These are phyloP conservation scores for Pilasporangium apinafurcum DNA, from an alignment of 352 stramenopile genomes.

Conservation along the genomic window DNA sequence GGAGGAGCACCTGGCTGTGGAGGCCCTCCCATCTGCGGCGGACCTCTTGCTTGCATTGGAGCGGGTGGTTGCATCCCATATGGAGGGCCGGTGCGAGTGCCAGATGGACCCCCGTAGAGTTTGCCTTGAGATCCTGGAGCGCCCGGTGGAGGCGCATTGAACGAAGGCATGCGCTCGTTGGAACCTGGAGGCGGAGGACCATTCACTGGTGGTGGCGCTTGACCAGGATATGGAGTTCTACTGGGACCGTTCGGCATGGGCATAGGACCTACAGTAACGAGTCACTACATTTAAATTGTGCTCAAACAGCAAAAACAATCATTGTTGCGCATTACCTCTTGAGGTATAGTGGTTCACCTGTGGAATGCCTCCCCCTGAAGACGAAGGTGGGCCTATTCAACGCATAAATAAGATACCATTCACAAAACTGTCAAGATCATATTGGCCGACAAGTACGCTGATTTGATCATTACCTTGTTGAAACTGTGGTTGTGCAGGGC, in stretches of 20 bases:
- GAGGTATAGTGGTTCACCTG: slow-evolving; percentile 39
- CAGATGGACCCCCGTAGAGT: slow-evolving; percentile 3
- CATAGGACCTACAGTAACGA: background rate
- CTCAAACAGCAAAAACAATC: background rate
- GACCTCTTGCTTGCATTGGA: background rate
- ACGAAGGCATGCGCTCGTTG: slow-evolving; percentile 5
- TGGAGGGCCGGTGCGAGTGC: slow-evolving; percentile 3
- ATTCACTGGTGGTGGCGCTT: slow-evolving; percentile 6
- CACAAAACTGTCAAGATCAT: background rate
- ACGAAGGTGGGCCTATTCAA: slow-evolving; percentile 14
- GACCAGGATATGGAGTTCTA: slow-evolving; percentile 12
- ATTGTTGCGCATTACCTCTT: slow-evolving; percentile 10
- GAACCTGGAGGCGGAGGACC: slow-evolving; percentile 3
- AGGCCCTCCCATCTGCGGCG: slow-evolving; percentile 11
- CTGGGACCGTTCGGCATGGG: slow-evolving; percentile 17
- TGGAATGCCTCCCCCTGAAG: slow-evolving; percentile 18
- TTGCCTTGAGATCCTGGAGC: slow-evolving; percentile 9
- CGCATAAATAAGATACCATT: background rate
- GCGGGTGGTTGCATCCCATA: slow-evolving; percentile 7
- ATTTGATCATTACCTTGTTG: slow-evolving; percentile 9
- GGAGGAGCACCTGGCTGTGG: slow-evolving; percentile 13
- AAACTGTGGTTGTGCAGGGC: slow-evolving; percentile 16
- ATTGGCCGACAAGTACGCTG: rapidly evolving
- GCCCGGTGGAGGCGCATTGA: slow-evolving; percentile 8
- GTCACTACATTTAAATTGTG: background rate